Base-by-base conservation (phyloP, 495 filamentous ascomycete species). In the Annulohypoxylon bovei region DNA sequence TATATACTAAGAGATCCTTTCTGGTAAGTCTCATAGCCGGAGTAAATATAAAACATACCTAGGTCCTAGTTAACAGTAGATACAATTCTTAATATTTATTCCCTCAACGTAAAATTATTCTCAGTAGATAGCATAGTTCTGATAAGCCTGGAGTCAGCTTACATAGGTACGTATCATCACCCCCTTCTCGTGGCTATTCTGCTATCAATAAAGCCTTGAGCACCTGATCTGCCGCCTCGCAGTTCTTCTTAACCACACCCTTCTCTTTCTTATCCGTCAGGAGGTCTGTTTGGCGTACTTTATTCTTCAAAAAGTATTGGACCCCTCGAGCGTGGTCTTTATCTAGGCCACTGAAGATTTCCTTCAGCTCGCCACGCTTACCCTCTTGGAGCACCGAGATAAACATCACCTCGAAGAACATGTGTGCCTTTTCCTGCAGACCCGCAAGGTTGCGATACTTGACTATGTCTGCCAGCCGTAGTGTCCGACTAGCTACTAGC, bases 401-500 rank as follows among this genome's bases (percentile, higher is more conserved):
- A 22, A 98, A 80, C 75, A 97, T 73, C 1, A 96, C 75, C 77
- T 97, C 94, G 28, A 93, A 81, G 69, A 97, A 95, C 1, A 84
- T 88, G 62, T 88, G 88, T 0, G 92, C 91, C 79, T 92, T 92
- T 4, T 84, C 78, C 70, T 94, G 92, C 18, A 97, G 81, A 72
- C 91, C 92, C 11, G 89, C 82, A 44, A 95, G 87, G 67, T 95
- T 93, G 42, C 97, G 88, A 33, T 86, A 89, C 78, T 86, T 97
- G 42, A 98, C 77, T 30, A 91, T 82, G 0, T 82, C 80, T 12
- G 32, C 53, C 12, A 99, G 76, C 4, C 82, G 82, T 20, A 98
- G 77, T 1, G 80, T 84, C 3, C 88, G 87, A 35, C 89, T 89
- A 0, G 86, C 87, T 52, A 98, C 86, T 3, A 99, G 81, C 20